Evolutionary conservation across 306 rosid genomes (phyloP), one percentile per base, ranked within the genome.

Genomic region (Oemleria cerasiformis): DNA sequence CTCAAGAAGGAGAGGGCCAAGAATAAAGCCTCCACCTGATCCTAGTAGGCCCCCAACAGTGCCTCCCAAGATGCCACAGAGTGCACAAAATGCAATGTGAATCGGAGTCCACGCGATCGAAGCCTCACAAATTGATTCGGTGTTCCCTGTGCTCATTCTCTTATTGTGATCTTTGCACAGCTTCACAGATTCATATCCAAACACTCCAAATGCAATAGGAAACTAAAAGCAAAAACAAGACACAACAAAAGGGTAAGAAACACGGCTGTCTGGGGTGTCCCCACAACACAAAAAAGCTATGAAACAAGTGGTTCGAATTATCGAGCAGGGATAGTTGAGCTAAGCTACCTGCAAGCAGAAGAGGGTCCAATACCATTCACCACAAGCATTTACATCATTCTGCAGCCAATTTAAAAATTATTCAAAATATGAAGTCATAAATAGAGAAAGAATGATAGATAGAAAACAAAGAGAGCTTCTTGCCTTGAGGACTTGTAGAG

Each of bases 1-100:
- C 67, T 93, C 97, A 1, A 90, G 75, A n/a, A 93, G 91, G 71
- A 93, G 91, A 67, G 93, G 97, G 17, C 98, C 97, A 7, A 93
- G 77, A 77, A 90, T 66, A 75, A 93, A 93, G 1, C 98, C 96
- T 40, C 97, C 98, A 11, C 96, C 97, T 20, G 97, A 93, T 66
- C 97, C 98, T 60, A 93, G 81, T 21, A 88, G 70, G 34, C 98
- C 98, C 14, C 97, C 97, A 14, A 93, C 94, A 39, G 86, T 74
- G 70, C 94, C 97, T 8, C 98, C 97, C 17, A 93, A 68, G 71
- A 88, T 83, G 19, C 97, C 97, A 79, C 91, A 87, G 0, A 88
- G 30, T 54, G 92, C 92, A 79, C 98, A 90, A 43, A 93, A 91
- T n/a, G 85, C 79, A 55, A 90, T 54, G 75, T 85, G 79, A 50